phyloP scores from a whole-genome alignment of 768 basidiomycete species.

The Imleria badia region DNA sequence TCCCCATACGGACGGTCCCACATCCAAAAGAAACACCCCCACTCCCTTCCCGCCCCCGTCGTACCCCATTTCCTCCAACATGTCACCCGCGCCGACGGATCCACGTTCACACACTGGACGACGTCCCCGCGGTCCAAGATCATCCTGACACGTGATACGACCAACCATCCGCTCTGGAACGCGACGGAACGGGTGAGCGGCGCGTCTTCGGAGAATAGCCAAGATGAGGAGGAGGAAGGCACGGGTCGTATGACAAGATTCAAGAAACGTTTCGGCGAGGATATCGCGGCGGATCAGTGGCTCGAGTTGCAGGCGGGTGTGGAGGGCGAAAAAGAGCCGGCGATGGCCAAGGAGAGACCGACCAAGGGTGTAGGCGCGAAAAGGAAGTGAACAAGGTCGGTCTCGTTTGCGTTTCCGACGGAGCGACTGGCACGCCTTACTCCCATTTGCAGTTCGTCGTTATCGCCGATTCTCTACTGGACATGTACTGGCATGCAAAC shows the following conservation, averaged over 20 bases:
- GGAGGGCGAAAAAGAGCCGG: constrained; percentile 30
- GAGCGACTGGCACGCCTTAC: not conserved
- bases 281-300: constrained; percentile 37
- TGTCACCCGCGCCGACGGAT: constrained; percentile 85
- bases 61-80: constrained; percentile 86
- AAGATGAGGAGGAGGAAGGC: constrained; percentile 75
- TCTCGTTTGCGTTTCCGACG: not conserved
- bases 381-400: constrained; percentile 16
- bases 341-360: constrained; percentile 23
- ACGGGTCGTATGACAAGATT: constrained; percentile 82
- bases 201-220: constrained; percentile 40
- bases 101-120: constrained; percentile 84
- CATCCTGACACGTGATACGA: constrained; percentile 80
- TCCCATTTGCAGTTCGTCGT: not conserved
- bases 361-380: constrained; percentile 14
- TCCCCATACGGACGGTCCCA: constrained; percentile 85
- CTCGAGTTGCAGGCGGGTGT: constrained; percentile 25
- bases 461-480: too few relatives aligned
- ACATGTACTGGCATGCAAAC: too few relatives aligned
- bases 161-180: constrained; percentile 88
- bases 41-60: constrained; percentile 74
- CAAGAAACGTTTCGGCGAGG: constrained; percentile 66
- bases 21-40: constrained; percentile 68
- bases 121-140: constrained; percentile 81
- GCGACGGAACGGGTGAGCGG: constrained; percentile 55